These are phyloP conservation scores for Paspalum vaginatum DNA, from an alignment of 176 grass and related monocot genomes.

Conservation along the genomic window DNA sequence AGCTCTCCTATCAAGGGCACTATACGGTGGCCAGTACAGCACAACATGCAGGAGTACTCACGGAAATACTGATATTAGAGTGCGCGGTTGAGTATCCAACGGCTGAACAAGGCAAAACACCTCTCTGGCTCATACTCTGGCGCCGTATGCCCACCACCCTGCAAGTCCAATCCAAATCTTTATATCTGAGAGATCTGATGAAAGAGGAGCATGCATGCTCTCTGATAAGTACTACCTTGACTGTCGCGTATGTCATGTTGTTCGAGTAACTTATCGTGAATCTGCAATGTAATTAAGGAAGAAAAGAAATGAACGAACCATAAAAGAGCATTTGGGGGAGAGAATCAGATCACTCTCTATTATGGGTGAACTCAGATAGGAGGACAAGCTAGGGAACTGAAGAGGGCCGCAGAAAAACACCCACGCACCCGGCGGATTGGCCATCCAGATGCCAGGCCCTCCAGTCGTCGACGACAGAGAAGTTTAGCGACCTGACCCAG, in stretches of 20 bases:
- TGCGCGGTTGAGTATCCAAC: not conserved
- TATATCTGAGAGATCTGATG: not conserved
- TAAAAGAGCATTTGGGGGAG: too few species aligned
- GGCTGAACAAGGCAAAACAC: conserved; percentile 8
- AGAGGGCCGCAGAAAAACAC: not conserved
- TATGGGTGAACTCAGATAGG: not conserved
- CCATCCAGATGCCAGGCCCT: not conserved
- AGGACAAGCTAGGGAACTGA: not conserved
- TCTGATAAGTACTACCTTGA: conserved; percentile 2
- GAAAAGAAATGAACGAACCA: not conserved
- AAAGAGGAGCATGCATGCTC: not conserved
- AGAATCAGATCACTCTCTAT: not conserved
- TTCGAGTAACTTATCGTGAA: conserved; percentile 16
- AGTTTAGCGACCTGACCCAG: not conserved
- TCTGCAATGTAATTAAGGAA: not conserved
- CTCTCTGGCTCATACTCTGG: conserved; percentile 8
- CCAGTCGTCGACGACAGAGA: conserved; percentile 1
- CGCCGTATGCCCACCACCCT: conserved; percentile 14
- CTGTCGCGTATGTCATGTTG: conserved; percentile 15
- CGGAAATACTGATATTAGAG: not conserved
- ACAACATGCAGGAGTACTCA: not conserved
- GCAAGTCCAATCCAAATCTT: not conserved
- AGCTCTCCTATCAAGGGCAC: not conserved
- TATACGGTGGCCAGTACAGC: not conserved
- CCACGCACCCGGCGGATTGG: not conserved